Evolutionary conservation across 2,329 filamentous ascomycete genomes (phyloP).

Genomic region (Chaetomiaceae sp.): DNA sequence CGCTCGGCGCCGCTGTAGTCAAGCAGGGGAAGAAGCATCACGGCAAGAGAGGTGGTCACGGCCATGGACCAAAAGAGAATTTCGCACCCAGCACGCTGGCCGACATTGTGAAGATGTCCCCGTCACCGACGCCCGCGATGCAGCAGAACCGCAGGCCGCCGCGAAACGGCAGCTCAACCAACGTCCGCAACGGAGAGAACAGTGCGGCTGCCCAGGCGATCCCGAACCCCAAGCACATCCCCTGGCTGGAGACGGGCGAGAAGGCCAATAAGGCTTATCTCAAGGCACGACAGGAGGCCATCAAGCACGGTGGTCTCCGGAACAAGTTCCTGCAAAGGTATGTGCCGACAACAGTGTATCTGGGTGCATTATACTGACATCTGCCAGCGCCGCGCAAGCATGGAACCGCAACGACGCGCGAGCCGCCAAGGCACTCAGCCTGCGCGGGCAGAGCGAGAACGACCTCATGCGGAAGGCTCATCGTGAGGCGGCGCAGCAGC

Average conservation of each 20-base stretch:
- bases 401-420: slow-evolving; percentile 98
- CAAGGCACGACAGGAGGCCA: slow-evolving; percentile 90
- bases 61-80: slow-evolving; percentile 65
- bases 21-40: slow-evolving; percentile 89
- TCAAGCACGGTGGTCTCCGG: slow-evolving; percentile 91
- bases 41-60: slow-evolving; percentile 82
- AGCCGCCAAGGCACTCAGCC: slow-evolving; percentile 88
- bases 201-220: slow-evolving; percentile 80
- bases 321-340: slow-evolving; percentile 97
- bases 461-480: slow-evolving; percentile 96
- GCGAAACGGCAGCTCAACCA: slow-evolving; percentile 62
- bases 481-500: slow-evolving; percentile 81
- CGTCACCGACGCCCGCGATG: slow-evolving; percentile 66
- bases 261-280: slow-evolving; percentile 90
- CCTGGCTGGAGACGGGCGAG: slow-evolving; percentile 92
- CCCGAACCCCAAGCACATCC: slow-evolving; percentile 82
- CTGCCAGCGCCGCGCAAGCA: slow-evolving; percentile 78
- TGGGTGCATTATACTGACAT: slow-evolving; percentile 9
- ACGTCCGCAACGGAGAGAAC: slow-evolving; percentile 66
- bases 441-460: slow-evolving; percentile 94
- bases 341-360: slow-evolving; percentile 21
- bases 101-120: slow-evolving; percentile 93
- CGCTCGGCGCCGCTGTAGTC: slow-evolving; percentile 68
- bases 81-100: slow-evolving; percentile 72
- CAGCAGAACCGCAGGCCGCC: slow-evolving; percentile 57